Percentiles rank a stretch among this genome's conserved stretches.
Conservation (phyloP, 2,329 filamentous ascomycete species). For the Scedosporium minutisporum region DNA sequence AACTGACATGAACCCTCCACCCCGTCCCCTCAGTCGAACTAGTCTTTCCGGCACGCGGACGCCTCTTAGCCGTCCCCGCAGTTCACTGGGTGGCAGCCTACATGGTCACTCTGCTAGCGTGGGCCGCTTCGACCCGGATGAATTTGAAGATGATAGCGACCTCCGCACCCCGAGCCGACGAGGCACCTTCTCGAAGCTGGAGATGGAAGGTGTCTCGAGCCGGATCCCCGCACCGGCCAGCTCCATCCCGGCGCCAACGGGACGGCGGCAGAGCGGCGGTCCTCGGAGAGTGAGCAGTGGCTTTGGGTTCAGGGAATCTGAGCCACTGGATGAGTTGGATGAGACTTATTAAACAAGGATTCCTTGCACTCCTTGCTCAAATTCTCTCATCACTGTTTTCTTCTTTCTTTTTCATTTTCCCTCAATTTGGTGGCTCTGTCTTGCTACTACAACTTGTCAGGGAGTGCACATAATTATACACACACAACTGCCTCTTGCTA, state of each 20-base stretch:
- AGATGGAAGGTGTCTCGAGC: conserved; percentile 27
- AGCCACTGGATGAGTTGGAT: conserved; percentile 35
- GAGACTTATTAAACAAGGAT: conserved; percentile 44
- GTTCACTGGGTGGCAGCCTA: conserved; percentile 57
- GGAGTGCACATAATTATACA: too few species aligned
- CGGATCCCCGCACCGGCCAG: conserved; percentile 32
- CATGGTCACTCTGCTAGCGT: conserved; percentile 50
- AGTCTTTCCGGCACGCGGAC: conserved; percentile 53
- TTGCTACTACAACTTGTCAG: background rate
- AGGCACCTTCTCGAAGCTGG: conserved; percentile 41
- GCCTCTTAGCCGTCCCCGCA: conserved; percentile 59
- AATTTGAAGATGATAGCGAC: conserved; percentile 30
- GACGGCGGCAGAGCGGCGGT: conserved; percentile 33
- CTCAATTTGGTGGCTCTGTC: background rate
- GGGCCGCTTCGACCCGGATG: conserved; percentile 40
- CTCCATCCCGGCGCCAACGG: conserved; percentile 35
- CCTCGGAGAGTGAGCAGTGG: conserved; percentile 29
- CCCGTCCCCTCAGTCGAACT: conserved; percentile 55
- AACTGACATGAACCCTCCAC: conserved; percentile 40
- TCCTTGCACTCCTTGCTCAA: background rate
- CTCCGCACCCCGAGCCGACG: conserved; percentile 44
- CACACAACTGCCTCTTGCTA: background rate
- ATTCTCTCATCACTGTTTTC: conserved; percentile 2
- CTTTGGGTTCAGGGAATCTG: conserved; percentile 12
- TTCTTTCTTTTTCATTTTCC: background rate